Base-by-base conservation (phyloP, 2,329 filamentous ascomycete species). In the Cercospora beticola region DNA sequence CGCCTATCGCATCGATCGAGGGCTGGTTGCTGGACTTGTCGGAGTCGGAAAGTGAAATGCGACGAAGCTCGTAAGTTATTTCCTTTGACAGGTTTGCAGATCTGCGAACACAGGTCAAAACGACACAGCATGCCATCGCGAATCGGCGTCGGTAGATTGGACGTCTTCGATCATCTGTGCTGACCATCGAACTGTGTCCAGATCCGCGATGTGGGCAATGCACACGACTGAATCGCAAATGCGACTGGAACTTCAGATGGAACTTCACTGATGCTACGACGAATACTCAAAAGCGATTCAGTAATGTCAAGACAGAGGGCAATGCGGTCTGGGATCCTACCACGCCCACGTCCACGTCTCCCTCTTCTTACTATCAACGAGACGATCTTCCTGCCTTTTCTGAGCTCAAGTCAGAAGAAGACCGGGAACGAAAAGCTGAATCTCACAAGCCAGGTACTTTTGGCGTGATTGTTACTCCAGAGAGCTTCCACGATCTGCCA, bases 391-490 rank as follows among this genome's bases (percentile, higher is more conserved):
- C 86, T 21, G 83, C 83, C 2, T 88, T 88, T 75, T 77, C 82
- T 33, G 76, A 78, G 14, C 80, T 88, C 64, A 84, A 81, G 1
- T 87, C 81, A 30, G 86, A 88, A 69, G 86, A 87, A 71, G 86
- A 88, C 30, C 80, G 86, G 49, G 86, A 88, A 74, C 82, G 79
- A 67, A 88, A 88, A 74, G 86, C 86, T 16, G 81, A 84, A 62
- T 78, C 78, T 7, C 80, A 80, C 43, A 78, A 77, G 36, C 86
- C 86, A 1, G 86, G 86, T 16, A 87, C 85, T 1, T 88, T 84
- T 74, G 81, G 84, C 74, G 84, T 88, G 21, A 79, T 88, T 21
- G 82, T 84, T 65, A 85, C 86, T 49, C 85, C 83, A 5, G 81
- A 83, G 16, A 87, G 84, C 75, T 88, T 88, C 73, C 79, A 80